Percentiles rank a stretch among this genome's conserved stretches.
Conservation (phyloP, 129 eudicot species). For the Lactuca saligna region DNA sequence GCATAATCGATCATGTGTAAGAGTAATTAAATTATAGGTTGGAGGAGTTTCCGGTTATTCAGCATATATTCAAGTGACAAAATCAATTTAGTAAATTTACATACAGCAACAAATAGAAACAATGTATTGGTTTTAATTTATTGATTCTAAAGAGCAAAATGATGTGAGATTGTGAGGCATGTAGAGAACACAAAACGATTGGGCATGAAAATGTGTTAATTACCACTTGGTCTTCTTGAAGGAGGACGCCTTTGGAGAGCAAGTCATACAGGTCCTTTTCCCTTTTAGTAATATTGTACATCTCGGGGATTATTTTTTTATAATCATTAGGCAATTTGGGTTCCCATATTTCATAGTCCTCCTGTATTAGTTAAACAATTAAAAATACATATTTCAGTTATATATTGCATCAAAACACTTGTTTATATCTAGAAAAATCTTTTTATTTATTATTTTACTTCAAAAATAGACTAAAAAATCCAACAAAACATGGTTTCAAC, state of each 20-base stretch:
- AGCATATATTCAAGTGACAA: too few species aligned
- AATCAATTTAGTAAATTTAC: not conserved
- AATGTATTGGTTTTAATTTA: too few species aligned
- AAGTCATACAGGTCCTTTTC: not conserved
- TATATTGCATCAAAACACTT: too few species aligned
- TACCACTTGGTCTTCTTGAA: not conserved
- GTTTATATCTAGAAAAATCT: not conserved
- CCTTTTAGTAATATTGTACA: not conserved
- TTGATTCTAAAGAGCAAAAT: too few species aligned
- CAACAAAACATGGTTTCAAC: too few species aligned
- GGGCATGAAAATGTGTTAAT: not conserved
- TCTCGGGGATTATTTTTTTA: not conserved
- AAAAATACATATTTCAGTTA: not conserved
- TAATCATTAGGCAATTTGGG: not conserved
- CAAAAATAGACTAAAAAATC: too few species aligned
- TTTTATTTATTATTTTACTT: not conserved
- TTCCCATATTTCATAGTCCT: not conserved
- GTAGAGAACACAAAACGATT: too few species aligned
- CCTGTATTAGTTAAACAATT: not conserved
- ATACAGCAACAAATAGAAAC: too few species aligned
- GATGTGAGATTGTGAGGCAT: too few species aligned
- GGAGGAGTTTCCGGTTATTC: too few species aligned
- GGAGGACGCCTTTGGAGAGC: not conserved
- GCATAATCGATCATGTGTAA: not conserved
- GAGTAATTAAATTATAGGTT: not conserved